These are phyloP conservation scores for Reticulascus tulasneorum DNA, from an alignment of 2,329 filamentous ascomycete species.

Conservation along the genomic window DNA sequence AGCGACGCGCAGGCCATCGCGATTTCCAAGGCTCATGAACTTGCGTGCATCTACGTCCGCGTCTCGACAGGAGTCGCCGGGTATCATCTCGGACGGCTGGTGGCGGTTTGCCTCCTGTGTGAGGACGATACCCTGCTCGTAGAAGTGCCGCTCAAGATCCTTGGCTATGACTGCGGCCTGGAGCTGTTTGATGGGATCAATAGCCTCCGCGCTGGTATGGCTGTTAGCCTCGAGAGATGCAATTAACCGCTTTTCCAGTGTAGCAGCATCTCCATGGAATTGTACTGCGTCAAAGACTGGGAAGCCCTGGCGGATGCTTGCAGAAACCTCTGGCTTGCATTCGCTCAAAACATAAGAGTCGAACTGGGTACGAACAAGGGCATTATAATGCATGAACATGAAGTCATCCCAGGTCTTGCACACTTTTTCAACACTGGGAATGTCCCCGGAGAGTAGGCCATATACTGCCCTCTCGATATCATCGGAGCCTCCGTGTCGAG, in stretches of 20 bases:
- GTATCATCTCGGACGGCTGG: constrained; percentile 25
- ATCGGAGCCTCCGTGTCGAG: constrained; percentile 65
- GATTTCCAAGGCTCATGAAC: constrained; percentile 53
- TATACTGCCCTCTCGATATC: constrained; percentile 88
- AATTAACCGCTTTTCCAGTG: constrained; percentile 56
- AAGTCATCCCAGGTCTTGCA: constrained; percentile 81
- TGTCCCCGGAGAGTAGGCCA: constrained; percentile 82
- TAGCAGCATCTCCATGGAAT: constrained; percentile 53
- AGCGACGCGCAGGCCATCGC: constrained; percentile 63
- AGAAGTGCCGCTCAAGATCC: constrained; percentile 53
- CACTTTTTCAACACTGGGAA: constrained; percentile 70
- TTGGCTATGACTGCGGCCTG: constrained; percentile 71
- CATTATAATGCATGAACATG: constrained; percentile 83
- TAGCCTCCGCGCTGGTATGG: constrained; percentile 54
- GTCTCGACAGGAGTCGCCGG: constrained; percentile 14
- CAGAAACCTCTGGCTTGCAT: constrained; percentile 48
- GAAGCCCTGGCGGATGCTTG: constrained; percentile 55
- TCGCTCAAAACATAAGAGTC: constrained; percentile 62
- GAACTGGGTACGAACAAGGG: constrained; percentile 76
- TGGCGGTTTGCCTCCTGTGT: constrained; percentile 36
- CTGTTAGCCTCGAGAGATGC: constrained; percentile 54
- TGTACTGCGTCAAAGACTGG: constrained; percentile 61
- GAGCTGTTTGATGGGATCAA: constrained; percentile 66
- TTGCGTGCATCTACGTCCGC: constrained; percentile 36
- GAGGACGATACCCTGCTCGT: constrained; percentile 53